Base-by-base conservation (phyloP, 192 early-diverging fungal species). In the Mortierella alpina region DNA sequence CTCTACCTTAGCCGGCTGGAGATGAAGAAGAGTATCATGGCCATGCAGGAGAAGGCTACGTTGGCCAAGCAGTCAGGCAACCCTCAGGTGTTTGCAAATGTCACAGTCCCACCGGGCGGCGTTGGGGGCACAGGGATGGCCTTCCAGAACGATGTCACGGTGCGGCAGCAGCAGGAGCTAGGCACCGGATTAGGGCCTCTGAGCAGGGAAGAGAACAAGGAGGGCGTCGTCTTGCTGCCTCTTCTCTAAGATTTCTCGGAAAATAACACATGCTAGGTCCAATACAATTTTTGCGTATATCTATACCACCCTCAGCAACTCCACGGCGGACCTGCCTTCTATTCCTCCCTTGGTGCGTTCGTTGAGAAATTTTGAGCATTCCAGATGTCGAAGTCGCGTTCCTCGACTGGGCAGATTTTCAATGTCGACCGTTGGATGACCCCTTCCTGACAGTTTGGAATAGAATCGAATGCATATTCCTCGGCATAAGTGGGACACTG, bases 1-100 rank as follows among this genome's bases (percentile, higher is more conserved):
- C 73, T 95, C 18, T 91, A 86, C 68, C 56, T 83, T 40, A 91
- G 94, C 14, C 82, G 90, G 5, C 68, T 94, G 44, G 83, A 85
- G 41, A 81, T 92, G 50, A 86, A 87, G 84, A 86, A 88, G 57
- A 85, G 82, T 17, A 81, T 74, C 40, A 64, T 83, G 48, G 41
- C 75, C 2, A 82, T 89, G 63, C 75, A 88, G 15, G 67, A 88
- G 20, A 80, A 80, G 63, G 68, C 72, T 70, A 72, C 72, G 9
- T 59, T 72, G 50, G 77, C 77, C 4, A 64, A 70, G 7, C 70
- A 80, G 52, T 72, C 70, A 13, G 77, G 77, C 14, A 70, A 72
- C 40, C 77, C 77, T 20, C 64, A 66, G 10, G 70, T 80, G 59
- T 80, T 80, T 58, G 64, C 77, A 8, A 68, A 45, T n/a, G 77